phyloP scores from a whole-genome alignment of 257 asterid genomes.

The Lantana camara region DNA sequence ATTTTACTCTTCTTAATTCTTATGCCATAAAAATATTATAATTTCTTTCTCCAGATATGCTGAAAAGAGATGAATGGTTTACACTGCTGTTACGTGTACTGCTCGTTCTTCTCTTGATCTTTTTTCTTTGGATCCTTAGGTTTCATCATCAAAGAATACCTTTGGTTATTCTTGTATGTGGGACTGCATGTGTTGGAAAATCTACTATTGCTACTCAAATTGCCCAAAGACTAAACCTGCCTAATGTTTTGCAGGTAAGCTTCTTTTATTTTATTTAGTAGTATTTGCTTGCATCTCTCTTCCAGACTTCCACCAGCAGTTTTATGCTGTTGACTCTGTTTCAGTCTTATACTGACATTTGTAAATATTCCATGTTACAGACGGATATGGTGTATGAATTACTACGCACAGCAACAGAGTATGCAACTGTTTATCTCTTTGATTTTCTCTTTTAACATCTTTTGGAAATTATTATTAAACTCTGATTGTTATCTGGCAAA shows the following conservation, averaged over 20 bases:
- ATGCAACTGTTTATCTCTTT: constrained; percentile 40
- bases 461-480: constrained; percentile 14
- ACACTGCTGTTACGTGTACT: constrained; percentile 19
- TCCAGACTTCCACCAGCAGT: constrained; percentile 11
- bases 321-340: constrained; percentile 7
- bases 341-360: constrained; percentile 28
- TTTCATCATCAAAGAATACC: constrained; percentile 99
- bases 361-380: constrained; percentile 49
- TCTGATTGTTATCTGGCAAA: background rate
- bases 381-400: constrained; percentile 99
- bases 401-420: constrained; percentile 98
- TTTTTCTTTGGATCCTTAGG: constrained; percentile 44
- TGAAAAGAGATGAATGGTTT: constrained; percentile 19
- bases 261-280: constrained; percentile 18
- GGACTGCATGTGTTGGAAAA: constrained; percentile 98
- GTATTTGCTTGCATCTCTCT: constrained; percentile 21
- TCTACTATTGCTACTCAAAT: constrained; percentile 98
- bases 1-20: background rate
- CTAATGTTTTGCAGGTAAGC: constrained; percentile 91
- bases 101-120: constrained; percentile 15
- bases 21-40: background rate
- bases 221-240: constrained; percentile 97
- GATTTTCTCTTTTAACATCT: constrained; percentile 2
- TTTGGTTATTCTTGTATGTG: constrained; percentile 97
- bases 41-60: background rate